Conservation (phyloP, 2,329 filamentous ascomycete genomes). For the Xylariaceae sp. region DNA sequence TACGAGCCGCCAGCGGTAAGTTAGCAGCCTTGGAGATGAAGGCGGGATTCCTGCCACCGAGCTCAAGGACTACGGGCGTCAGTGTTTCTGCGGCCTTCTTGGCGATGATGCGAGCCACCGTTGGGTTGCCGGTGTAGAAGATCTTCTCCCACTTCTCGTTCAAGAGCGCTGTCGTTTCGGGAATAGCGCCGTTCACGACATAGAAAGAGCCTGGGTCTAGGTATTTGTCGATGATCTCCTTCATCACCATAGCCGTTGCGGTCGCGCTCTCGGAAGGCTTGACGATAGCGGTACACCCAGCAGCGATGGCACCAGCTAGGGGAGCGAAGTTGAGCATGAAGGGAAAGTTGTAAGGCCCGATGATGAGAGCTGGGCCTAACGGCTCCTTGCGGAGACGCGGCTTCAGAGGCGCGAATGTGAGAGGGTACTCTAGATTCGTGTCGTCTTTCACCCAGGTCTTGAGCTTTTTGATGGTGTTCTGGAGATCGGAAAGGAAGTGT, state of each 20-base stretch:
- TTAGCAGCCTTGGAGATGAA: constrained; percentile 85
- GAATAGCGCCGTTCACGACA: constrained; percentile 74
- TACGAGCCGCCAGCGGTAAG: constrained; percentile 72
- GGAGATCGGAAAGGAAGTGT: constrained; percentile 76
- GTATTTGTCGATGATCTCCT: constrained; percentile 69
- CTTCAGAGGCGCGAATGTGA: constrained; percentile 64
- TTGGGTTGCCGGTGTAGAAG: constrained; percentile 82
- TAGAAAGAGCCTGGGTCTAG: constrained; percentile 75
- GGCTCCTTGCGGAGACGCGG: constrained; percentile 84
- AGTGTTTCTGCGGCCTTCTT: constrained; percentile 86
- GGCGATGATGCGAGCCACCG: constrained; percentile 80
- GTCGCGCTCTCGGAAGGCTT: constrained; percentile 88
- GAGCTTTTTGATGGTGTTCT: constrained; percentile 74
- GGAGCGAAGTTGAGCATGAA: constrained; percentile 75
- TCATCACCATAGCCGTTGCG: constrained; percentile 70
- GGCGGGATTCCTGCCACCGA: constrained; percentile 88
- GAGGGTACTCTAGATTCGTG: constrained; percentile 62
- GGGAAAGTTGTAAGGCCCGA: constrained; percentile 93
- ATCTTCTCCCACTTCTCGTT: constrained; percentile 97
- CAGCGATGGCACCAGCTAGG: constrained; percentile 83
- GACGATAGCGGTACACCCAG: constrained; percentile 82
- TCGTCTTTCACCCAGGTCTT: constrained; percentile 83
- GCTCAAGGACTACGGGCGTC: constrained; percentile 83
- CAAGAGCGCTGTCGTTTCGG: constrained; percentile 77
- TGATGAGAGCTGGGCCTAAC: constrained; percentile 75